Evolutionary conservation across 768 basidiomycete species (phyloP), one percentile per base, ranked within the genome.

Genomic region (Hericium rajendrae): DNA sequence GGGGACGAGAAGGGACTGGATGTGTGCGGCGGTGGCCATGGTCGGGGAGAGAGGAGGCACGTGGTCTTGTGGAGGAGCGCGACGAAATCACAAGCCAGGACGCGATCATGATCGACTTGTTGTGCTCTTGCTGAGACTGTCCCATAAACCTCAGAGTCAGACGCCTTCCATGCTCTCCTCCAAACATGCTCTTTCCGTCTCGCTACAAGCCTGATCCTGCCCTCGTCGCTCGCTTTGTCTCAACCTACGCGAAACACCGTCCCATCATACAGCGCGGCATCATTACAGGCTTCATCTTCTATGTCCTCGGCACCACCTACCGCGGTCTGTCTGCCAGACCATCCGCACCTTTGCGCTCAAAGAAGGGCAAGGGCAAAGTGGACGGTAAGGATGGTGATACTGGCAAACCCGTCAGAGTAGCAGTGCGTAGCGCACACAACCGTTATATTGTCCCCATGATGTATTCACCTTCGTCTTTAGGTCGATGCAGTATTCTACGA

Each of bases 401-500:
- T 37, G 75, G 75, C 53, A 82, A 77, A 64, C 70, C 78, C 24
- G 72, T 80, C 4, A 77, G 79, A 60, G 89, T 91, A 38, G 88
- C 88, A 37, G 90, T 90, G 62, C 67, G 84, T 71, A 12, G 15
- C 10, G 15, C 38, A 18, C 40, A 37, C n/a, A 13, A 18, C 12
- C 32, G 32, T 10, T 6, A 10, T 32, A 6, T 52, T 16, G 24
- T 56, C 32, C 40, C 51, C 18, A 43, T 8, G 24, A 55, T 15
- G 4, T 46, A 22, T 40, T 41, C 11, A 16, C 3, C n/a, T 32
- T 32, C 32, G 32, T 32, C 32, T 8, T 13, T 65, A 93, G 86
- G 86, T 95, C n/a, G 95, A 97, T 69, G 88, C 88, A 2, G 68
- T 91, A 18, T 98, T 98, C 73, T 94, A 93, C 66, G 78, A 84